Base-by-base conservation (phyloP, 1,284 basidiomycete genomes). In the Schizophyllum amplum region DNA sequence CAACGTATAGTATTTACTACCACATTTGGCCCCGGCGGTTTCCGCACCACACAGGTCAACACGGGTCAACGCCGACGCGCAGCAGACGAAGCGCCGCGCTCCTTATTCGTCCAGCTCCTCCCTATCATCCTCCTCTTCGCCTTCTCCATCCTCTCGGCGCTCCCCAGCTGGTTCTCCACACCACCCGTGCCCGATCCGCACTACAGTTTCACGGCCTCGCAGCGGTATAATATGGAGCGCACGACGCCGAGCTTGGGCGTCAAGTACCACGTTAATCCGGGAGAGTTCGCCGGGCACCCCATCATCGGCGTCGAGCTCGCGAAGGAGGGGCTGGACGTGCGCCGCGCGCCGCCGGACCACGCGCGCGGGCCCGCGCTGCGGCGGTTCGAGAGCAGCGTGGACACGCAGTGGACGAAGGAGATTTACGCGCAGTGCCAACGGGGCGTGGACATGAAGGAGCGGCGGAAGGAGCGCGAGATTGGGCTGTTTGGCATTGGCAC, bases 401-500 rank as follows among this genome's bases (percentile, higher is more conserved):
- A 95, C 66, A 75, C 79, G 54, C 71, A 75, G 51, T 95, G 89
- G 67, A 86, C 85, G 5, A 79, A 84, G 59, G 79, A 83, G 55
- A 71, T 93, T 54, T 90, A 87, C 65, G 67, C 75, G 26, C 75
- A 83, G 60, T 96, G 94, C 70, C 82, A 87, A 65, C 71, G 72
- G 5, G 83, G 83, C 51, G 60, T 83, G 56, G 83, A 90, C 60
- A 69, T 73, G 59, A 84, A 84, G 65, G 76, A 86, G 63, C 80
- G 83, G 57, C 73, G 77, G 60, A 86, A 87, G 65, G 86, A 92
- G 51, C 77, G 82, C 4, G 87, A 92, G 63, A 73, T 90, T 54
- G 94, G 94, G 2, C 73, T 96, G 63, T 93, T 97, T 68, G 94
- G 94, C 1, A 75, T 94, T 59, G 90, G 92, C 21, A 89, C 92